phyloP scores from a whole-genome alignment of 2,329 filamentous ascomycete species.

The Amesomyces nigricolor region DNA sequence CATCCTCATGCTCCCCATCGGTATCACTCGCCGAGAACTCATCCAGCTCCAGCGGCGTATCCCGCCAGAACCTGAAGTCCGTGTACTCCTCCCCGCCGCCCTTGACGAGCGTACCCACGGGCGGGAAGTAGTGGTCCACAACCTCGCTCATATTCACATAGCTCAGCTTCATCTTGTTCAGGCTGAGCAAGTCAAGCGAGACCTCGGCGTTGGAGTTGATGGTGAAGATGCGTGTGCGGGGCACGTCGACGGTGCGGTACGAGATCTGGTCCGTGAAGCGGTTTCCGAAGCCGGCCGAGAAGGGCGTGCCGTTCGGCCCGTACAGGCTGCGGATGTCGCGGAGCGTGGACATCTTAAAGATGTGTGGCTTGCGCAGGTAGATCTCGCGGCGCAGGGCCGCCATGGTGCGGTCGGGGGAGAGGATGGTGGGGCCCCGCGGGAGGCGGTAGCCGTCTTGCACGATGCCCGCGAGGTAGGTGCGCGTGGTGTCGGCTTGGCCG shows the following conservation, averaged over 20 bases:
- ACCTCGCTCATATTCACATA: constrained; percentile 97
- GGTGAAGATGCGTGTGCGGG: constrained; percentile 84
- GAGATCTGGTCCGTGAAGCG: constrained; percentile 92
- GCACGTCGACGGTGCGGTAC: constrained; percentile 93
- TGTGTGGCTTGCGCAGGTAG: constrained; percentile 91
- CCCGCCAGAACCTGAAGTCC: constrained; percentile 95
- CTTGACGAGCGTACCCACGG: constrained; percentile 78
- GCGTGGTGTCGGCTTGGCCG: constrained; percentile 84
- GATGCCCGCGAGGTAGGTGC: constrained; percentile 84
- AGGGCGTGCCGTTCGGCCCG: constrained; percentile 68
- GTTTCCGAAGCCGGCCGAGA: constrained; percentile 97
- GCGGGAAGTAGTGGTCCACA: constrained; percentile 96
- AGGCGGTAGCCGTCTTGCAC: constrained; percentile 80
- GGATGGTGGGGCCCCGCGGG: constrained; percentile 86
- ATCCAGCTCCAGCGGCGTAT: constrained; percentile 73
- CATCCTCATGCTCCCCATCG: constrained; percentile 40
- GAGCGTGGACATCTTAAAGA: constrained; percentile 99
- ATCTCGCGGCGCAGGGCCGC: constrained; percentile 87
- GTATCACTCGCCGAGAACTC: constrained; percentile 84
- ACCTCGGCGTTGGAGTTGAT: constrained; percentile 98
- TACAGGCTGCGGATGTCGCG: constrained; percentile 91
- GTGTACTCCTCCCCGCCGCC: constrained; percentile 92
- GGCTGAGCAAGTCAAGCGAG: constrained; percentile 77
- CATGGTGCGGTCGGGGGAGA: constrained; percentile 91
- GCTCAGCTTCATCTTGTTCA: constrained; percentile 93